Base-by-base conservation (phyloP, 2,329 filamentous ascomycete species). In the Beauveria brongniartii region DNA sequence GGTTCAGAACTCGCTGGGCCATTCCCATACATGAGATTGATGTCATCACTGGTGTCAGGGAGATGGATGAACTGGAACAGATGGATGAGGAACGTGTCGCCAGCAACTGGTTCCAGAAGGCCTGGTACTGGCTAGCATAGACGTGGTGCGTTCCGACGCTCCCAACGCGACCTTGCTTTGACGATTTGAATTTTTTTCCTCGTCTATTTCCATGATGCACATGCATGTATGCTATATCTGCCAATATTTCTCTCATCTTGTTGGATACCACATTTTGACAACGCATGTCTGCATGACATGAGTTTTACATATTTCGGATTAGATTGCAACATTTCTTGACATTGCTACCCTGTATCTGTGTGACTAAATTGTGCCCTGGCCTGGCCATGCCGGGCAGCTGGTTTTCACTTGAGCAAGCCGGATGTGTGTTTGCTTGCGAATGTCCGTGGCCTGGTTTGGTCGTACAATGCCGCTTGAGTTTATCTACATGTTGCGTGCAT, bases 51-150 rank as follows among this genome's bases (percentile, higher is more conserved):
- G 84, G 84, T 40, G 83, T 83, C 71, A 80, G 78, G 70, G 83
- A 85, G 74, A 86, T 86, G 80, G 83, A 86, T 61, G 82, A 82
- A 62, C 71, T 84, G 62, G 80, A 77, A 50, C 77, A 76, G 2
- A 71, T 75, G 66, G 81, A 83, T 28, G 71, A 71, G 59, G 71
- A 73, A 44, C 78, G 77, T 0, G 72, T 80, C 22, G 70, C 82
- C 18, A 80, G 74, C 68, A 85, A 85, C 64, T 75, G 71, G 71
- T 10, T 78, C 10, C 73, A 84, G 67, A 81, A 74, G 70, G 64
- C 75, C 0, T 85, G 82, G 82, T 84, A 75, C 69, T 85, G 82
- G 82, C 59, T 83, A 62, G 81, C 80, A 18, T 58, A 58, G 46
- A 43, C 34, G 24, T 18, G 43, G 24, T 28, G 34, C 12, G 34